phyloP scores from a whole-genome alignment of 2,329 filamentous ascomycete genomes.

The Aureobasidium pullulans region DNA sequence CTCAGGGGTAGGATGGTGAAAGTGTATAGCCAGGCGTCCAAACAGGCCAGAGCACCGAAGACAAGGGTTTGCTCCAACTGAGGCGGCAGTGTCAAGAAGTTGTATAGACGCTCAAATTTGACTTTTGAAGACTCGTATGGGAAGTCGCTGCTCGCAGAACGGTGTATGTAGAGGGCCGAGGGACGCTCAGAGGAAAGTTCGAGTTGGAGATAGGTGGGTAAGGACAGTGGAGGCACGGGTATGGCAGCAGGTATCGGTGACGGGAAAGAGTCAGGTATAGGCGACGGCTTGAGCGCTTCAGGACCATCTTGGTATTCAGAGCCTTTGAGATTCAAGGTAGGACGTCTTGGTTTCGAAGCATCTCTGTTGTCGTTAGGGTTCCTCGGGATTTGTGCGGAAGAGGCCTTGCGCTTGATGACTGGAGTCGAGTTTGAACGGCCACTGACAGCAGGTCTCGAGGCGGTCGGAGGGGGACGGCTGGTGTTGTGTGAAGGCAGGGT shows the following conservation, averaged over 20 bases:
- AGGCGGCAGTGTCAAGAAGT: conserved; percentile 75
- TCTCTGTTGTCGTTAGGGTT: conserved; percentile 12
- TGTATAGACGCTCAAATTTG: conserved; percentile 85
- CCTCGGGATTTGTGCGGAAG: conserved; percentile 11
- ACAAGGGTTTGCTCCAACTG: conserved; percentile 77
- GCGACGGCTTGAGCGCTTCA: conserved; percentile 24
- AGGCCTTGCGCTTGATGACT: conserved; percentile 30
- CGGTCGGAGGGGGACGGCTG: background rate
- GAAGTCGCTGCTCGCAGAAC: conserved; percentile 48
- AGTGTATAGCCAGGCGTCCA: conserved; percentile 94
- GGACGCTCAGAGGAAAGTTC: conserved; percentile 55
- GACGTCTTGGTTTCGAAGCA: conserved; percentile 15
- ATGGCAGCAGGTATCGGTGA: conserved; percentile 47
- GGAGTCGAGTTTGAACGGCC: conserved; percentile 31
- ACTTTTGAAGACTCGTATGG: conserved; percentile 89
- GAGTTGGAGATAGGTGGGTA: conserved; percentile 59
- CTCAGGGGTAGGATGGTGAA: conserved; percentile 91
- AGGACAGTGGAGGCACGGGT: conserved; percentile 54
- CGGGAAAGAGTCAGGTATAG: conserved; percentile 35
- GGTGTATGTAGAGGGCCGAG: conserved; percentile 57
- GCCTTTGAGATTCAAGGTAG: conserved; percentile 26
- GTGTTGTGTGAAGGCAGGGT: conserved; percentile 21
- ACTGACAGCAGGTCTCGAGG: background rate
- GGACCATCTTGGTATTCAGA: conserved; percentile 22
- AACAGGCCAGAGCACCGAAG: conserved; percentile 83